phyloP scores from a whole-genome alignment of 352 stramenopile species.

The Globisporangium perplexum region DNA sequence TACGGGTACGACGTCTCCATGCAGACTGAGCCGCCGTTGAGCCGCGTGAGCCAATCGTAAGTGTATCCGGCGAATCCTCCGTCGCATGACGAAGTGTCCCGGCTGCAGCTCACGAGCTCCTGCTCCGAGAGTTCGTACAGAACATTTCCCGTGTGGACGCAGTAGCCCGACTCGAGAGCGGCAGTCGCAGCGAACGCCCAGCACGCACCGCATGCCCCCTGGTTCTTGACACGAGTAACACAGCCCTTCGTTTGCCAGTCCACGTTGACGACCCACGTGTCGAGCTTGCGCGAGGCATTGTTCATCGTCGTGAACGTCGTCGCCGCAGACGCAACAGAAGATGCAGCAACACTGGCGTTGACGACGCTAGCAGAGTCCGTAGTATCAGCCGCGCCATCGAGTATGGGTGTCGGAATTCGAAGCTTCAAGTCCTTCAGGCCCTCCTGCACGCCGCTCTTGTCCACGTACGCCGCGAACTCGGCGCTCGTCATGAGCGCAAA shows the following conservation, averaged over 20 bases:
- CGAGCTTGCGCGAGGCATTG: neutral
- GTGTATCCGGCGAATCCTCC: too few relatives aligned
- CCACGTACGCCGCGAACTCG: slow-evolving; percentile 48
- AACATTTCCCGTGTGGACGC: neutral
- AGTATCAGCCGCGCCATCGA: too few relatives aligned
- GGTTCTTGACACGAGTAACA: slow-evolving; percentile 17
- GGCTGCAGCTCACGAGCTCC: slow-evolving; percentile 10
- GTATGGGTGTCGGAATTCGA: too few relatives aligned
- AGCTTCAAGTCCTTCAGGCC: too few relatives aligned
- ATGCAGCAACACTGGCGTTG: too few relatives aligned
- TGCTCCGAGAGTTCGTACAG: slow-evolving; percentile 17
- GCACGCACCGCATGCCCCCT: slow-evolving; percentile 19
- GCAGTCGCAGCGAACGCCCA: slow-evolving; percentile 10
- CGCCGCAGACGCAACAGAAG: too few relatives aligned
- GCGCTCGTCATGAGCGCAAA: slow-evolving; percentile 65
- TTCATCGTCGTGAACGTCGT: neutral
- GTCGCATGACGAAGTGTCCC: too few relatives aligned
- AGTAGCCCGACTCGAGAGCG: slow-evolving; percentile 21
- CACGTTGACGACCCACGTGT: slow-evolving; percentile 3
- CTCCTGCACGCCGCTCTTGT: slow-evolving; percentile 1
- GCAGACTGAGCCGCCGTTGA: slow-evolving; percentile 16
- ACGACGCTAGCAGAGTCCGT: too few relatives aligned
- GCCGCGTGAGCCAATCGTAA: slow-evolving; percentile 7
- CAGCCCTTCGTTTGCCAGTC: slow-evolving; percentile 20
- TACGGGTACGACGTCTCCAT: slow-evolving; percentile 13